Percentiles rank a stretch among this genome's conserved stretches.
Conservation (phyloP, 2,329 filamentous ascomycete genomes). For the Myotisia sp. region DNA sequence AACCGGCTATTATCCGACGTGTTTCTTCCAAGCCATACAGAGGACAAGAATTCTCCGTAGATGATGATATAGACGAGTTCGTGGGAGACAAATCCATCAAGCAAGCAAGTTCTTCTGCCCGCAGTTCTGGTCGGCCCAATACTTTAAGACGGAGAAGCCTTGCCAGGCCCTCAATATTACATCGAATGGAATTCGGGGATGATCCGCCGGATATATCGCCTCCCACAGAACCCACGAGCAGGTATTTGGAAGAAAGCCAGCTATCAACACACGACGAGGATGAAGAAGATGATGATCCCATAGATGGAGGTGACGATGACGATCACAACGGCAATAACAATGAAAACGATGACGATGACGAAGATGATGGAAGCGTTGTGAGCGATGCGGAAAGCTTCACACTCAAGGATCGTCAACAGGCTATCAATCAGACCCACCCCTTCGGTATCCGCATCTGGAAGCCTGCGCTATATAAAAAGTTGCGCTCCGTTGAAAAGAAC, state of each 20-base stretch:
- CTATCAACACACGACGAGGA: background rate
- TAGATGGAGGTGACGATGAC: slow-evolving; percentile 18
- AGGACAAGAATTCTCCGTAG: slow-evolving; percentile 76
- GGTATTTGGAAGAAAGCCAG: background rate
- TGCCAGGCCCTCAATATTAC: slow-evolving; percentile 20
- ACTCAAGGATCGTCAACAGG: slow-evolving; percentile 87
- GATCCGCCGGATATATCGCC: slow-evolving; percentile 24
- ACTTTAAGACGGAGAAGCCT: slow-evolving; percentile 28
- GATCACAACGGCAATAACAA: slow-evolving; percentile 29
- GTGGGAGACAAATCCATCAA: slow-evolving; percentile 42
- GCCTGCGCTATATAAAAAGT: slow-evolving; percentile 94
- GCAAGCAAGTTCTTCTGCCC: slow-evolving; percentile 19
- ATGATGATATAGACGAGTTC: slow-evolving; percentile 73
- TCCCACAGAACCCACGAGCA: slow-evolving; percentile 12
- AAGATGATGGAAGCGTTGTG: slow-evolving; percentile 55
- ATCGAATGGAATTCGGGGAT: slow-evolving; percentile 25
- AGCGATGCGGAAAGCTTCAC: slow-evolving; percentile 98
- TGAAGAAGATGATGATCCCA: slow-evolving; percentile 10
- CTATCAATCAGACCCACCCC: slow-evolving; percentile 96
- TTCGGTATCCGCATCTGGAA: slow-evolving; percentile 99
- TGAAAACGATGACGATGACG: slow-evolving; percentile 40
- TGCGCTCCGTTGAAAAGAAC: slow-evolving; percentile 86
- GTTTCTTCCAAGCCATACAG: slow-evolving; percentile 68
- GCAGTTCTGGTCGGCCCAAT: slow-evolving; percentile 22
- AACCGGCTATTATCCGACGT: slow-evolving; percentile 58